A percentile compares a stretch with the other conserved stretches of the same genome.
Evolutionary conservation across 169 alveolate species (phyloP).

Genomic region (Ichthyophthirius multifiliis): DNA sequence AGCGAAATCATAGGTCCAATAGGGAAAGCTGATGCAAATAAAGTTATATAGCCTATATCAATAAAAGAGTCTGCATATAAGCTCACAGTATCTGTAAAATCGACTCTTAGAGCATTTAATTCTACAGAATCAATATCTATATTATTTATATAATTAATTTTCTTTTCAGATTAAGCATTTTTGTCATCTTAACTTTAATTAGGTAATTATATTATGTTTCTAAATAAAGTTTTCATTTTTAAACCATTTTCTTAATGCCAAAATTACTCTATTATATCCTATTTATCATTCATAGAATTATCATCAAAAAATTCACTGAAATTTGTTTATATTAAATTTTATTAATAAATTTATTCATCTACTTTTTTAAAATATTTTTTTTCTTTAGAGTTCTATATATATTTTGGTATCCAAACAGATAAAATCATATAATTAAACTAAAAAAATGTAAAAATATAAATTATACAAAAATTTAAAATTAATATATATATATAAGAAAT

Average conservation of each 20-base stretch:
- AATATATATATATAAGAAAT: too few relatives aligned
- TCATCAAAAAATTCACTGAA: not conserved
- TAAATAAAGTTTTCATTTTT: not conserved
- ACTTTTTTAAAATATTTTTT: not conserved
- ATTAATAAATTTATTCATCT: not conserved
- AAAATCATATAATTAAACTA: not conserved
- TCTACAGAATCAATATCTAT: constrained; percentile 30
- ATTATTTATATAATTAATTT: not conserved
- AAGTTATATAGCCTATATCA: constrained; percentile 30
- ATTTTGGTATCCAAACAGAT: not conserved
- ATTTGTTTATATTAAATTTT: not conserved
- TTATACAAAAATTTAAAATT: too few relatives aligned
- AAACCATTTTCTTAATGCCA: not conserved
- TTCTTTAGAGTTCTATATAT: not conserved
- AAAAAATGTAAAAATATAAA: too few relatives aligned
- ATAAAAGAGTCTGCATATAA: constrained; percentile 26
- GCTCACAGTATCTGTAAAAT: constrained; percentile 24
- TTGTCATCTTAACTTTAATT: not conserved
- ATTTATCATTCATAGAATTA: not conserved
- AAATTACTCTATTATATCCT: not conserved
- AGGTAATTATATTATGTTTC: not conserved
- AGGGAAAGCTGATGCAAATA: constrained; percentile 48
- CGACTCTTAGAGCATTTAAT: constrained; percentile 20
- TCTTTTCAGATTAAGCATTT: not conserved
- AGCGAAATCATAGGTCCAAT: constrained; percentile 25